Evolutionary conservation across 2,329 filamentous ascomycete species (phyloP).

Genomic region (Pseudocercospora eumusae): DNA sequence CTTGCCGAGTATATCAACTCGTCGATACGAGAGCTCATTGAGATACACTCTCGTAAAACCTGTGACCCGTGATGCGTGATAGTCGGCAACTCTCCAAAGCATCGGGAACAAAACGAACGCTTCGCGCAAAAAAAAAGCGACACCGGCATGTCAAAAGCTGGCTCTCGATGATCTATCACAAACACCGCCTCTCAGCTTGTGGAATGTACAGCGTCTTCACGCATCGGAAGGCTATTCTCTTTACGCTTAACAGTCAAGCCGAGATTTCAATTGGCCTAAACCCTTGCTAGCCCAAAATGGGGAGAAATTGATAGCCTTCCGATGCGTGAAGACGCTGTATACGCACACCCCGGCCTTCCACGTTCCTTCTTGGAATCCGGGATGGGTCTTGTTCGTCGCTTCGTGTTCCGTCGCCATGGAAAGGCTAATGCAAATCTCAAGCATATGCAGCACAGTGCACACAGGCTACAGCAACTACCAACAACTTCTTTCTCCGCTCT

Average conservation of each 20-base stretch:
- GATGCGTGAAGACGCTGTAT: too few relatives aligned
- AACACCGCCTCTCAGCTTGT: not conserved
- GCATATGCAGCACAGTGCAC: not conserved
- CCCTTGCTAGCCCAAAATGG: too few relatives aligned
- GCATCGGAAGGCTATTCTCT: too few relatives aligned
- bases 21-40: not conserved
- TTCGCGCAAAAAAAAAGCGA: not conserved
- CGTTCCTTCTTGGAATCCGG: not conserved
- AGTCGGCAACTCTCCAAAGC: not conserved
- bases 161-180: not conserved
- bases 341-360: not conserved
- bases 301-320: too few relatives aligned
- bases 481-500: not conserved
- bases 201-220: too few relatives aligned
- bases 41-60: not conserved
- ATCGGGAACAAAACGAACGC: not conserved
- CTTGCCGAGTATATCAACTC: not conserved
- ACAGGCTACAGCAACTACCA: too few relatives aligned
- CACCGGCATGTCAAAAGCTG: not conserved
- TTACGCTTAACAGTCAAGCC: too few relatives aligned
- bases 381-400: constrained; percentile 3
- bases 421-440: constrained; percentile 1
- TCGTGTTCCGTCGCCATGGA: constrained; percentile 1
- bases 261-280: too few relatives aligned
- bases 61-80: not conserved